Evolutionary conservation across 108 stramenopile species (phyloP), one percentile per base, ranked within the genome.

Genomic region (Nitzschia putrida): DNA sequence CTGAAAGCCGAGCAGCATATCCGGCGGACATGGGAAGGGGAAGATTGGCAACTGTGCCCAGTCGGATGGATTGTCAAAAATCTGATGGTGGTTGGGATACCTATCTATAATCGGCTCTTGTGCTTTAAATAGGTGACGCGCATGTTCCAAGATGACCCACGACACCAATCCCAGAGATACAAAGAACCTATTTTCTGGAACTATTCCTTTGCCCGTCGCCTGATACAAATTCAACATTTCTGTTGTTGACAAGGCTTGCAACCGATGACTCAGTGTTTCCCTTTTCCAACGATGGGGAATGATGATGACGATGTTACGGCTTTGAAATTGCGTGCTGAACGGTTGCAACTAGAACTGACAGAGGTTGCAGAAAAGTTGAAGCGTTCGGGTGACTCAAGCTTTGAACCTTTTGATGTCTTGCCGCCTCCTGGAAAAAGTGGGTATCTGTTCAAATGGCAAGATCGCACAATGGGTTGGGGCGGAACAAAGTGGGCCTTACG

Each of bases 401-500:
- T n/a, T 12, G 14, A 37, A 8, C 14, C 44, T 9, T 23, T 12
- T 50, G 65, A 66, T 23, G 16, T 66, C 8, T 25, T 59, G 25
- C 69, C 69, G 20, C 78, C 78, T 38, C 71, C 67, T 24, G 65
- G 57, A 7, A 83, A 83, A 54, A 61, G 58, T 22, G 82, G 82
- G 0, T 83, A 93, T 72, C 80, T 93, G 6, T 88, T 85, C 79
- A 87, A 89, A 66, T 90, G 88, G 92, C 81, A 85, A 42, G 92
- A 93, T 83, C 63, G 92, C 11, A 55, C 74, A 20, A 89, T 93
- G 43, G 92, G 92, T 7, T 93, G 85, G 85, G 79, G 84, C 13
- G 92, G 92, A 0, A 87, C 83, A 0, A 93, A 93, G 63, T 91
- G 89, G 92, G 82, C 72, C 1, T 61, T 90, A 20, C 80, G 89